Evolutionary conservation across 495 filamentous ascomycete species (phyloP).

Genomic region (Choiromyces venosus): DNA sequence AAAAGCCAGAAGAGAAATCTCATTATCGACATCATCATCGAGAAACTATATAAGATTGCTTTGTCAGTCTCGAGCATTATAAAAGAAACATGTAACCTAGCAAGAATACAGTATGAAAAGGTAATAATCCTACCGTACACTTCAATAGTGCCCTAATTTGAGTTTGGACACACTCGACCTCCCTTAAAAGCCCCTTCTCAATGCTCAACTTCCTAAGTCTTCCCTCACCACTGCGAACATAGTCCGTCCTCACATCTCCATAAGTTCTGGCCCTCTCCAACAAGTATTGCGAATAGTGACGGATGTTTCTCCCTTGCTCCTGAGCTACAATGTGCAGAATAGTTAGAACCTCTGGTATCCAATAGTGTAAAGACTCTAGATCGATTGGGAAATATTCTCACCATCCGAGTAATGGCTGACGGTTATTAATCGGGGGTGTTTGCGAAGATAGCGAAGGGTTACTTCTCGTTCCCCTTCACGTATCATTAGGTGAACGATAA

Average conservation of each 20-base stretch:
- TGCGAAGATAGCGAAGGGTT: constrained; percentile 76
- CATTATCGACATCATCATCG: constrained; percentile 85
- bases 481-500: constrained; percentile 95
- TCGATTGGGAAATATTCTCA: constrained; percentile 47
- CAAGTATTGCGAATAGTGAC: constrained; percentile 84
- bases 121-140: constrained; percentile 65
- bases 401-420: constrained; percentile 90
- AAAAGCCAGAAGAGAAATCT: constrained; percentile 96
- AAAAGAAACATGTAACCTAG: neutral
- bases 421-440: constrained; percentile 75
- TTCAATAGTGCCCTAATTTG: constrained; percentile 80
- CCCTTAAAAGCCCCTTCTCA: constrained; percentile 86
- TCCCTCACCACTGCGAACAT: constrained; percentile 75
- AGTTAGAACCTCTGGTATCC: neutral
- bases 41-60: constrained; percentile 57
- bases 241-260: constrained; percentile 78
- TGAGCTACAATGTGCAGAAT: constrained; percentile 55
- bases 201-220: constrained; percentile 79
- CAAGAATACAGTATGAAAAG: constrained; percentile 15
- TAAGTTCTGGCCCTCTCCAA: constrained; percentile 75
- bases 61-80: constrained; percentile 7
- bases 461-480: constrained; percentile 87
- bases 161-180: constrained; percentile 85
- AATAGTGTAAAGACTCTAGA: neutral
- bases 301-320: constrained; percentile 90